Conservation (phyloP, 495 filamentous ascomycete species). For the Penicillium paradoxum region DNA sequence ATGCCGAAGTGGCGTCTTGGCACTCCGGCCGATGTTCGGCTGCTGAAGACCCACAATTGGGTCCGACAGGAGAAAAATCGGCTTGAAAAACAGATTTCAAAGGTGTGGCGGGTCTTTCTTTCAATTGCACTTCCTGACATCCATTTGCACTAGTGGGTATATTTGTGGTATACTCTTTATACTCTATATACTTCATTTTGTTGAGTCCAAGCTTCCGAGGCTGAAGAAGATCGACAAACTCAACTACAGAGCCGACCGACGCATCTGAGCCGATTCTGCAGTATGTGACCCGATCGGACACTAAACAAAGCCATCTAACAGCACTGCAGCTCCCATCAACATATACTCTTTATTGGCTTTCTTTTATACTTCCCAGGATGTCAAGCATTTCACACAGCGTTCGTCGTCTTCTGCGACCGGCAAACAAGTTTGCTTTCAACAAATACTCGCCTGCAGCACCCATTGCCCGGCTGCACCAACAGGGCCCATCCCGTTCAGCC, state of each 20-base stretch:
- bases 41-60: background rate
- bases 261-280: background rate
- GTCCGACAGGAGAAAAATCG: background rate
- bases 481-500: constrained; percentile 23
- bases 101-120: background rate
- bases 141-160: background rate
- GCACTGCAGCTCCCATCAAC: background rate
- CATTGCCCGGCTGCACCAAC: constrained; percentile 21
- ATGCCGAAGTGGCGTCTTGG: background rate
- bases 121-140: background rate
- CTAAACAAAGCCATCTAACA: background rate
- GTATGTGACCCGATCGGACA: background rate
- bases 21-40: background rate
- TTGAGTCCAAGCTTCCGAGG: background rate
- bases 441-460: background rate
- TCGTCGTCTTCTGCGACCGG: constrained; percentile 12
- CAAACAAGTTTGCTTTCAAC: background rate
- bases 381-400: constrained; percentile 7
- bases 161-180: background rate
- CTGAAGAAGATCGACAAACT: background rate
- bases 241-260: background rate
- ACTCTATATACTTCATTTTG: background rate
- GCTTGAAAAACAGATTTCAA: background rate
- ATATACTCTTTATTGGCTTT: background rate
- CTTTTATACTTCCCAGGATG: constrained; percentile 8